Conservation (phyloP, 116 monocot species). For the Zostera marina region DNA sequence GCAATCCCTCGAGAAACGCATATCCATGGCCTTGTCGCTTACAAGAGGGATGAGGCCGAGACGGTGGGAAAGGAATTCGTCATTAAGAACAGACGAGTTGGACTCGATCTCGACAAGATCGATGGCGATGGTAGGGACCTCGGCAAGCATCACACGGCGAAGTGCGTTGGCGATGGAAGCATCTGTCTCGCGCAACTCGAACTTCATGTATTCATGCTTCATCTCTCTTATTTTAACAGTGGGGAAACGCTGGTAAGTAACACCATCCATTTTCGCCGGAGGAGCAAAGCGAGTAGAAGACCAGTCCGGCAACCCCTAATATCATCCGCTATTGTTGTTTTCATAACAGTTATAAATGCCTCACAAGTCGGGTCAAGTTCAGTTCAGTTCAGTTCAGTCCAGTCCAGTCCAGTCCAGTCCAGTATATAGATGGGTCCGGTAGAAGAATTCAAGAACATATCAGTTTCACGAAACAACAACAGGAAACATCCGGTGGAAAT, state of each 20-base stretch:
- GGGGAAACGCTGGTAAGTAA: slow-evolving; percentile 72
- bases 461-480: too few species aligned
- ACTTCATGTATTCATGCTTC: slow-evolving; percentile 84
- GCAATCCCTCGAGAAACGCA: slow-evolving; percentile 97
- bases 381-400: too few species aligned
- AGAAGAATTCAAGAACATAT: too few species aligned
- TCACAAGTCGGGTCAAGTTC: background rate
- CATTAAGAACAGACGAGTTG: slow-evolving; percentile 91
- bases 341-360: too few species aligned
- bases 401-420: too few species aligned
- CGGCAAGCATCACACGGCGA: slow-evolving; percentile 85
- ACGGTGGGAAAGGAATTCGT: slow-evolving; percentile 96
- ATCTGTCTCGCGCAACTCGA: slow-evolving; percentile 87
- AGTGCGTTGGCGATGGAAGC: slow-evolving; percentile 91
- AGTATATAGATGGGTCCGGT: too few species aligned
- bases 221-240: slow-evolving; percentile 60
- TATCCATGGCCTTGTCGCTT: slow-evolving; percentile 58
- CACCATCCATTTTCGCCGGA: slow-evolving; percentile 15
- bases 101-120: slow-evolving; percentile 93
- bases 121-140: slow-evolving; percentile 90
- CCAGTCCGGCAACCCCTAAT: too few species aligned
- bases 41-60: slow-evolving; percentile 87
- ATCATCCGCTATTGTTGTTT: too few species aligned
- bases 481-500: too few species aligned
- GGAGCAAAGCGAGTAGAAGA: too few species aligned